A percentile compares a stretch with the other conserved stretches of the same genome.
Conservation (phyloP, 495 filamentous ascomycete species). For the Penicillium manginii region DNA sequence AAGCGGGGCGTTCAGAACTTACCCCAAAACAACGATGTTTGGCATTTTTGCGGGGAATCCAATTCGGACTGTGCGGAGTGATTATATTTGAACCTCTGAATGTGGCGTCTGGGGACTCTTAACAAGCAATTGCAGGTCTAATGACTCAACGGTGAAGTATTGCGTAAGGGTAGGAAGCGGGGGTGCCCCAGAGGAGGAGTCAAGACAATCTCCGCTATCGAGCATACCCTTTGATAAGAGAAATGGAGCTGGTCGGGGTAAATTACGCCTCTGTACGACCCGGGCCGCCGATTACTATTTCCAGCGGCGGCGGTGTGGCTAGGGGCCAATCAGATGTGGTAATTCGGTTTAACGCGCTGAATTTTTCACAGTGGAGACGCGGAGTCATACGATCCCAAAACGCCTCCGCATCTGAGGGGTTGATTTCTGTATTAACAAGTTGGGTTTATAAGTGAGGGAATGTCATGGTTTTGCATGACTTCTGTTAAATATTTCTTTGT, state of each 20-base stretch:
- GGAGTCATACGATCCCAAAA: constrained; percentile 13
- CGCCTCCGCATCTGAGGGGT: constrained; percentile 22
- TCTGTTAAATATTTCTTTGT: too few species aligned
- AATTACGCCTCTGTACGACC: constrained; percentile 7
- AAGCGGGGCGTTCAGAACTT: constrained; percentile 19
- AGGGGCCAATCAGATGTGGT: constrained; percentile 3
- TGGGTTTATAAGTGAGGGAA: too few species aligned
- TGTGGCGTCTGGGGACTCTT: neutral
- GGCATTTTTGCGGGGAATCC: constrained; percentile 31
- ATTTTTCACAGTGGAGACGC: constrained; percentile 26
- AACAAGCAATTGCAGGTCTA: neutral
- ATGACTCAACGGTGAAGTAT: constrained; percentile 1
- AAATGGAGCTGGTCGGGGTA: constrained; percentile 18
- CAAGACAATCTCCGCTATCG: constrained; percentile 16
- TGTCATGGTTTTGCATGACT: too few species aligned
- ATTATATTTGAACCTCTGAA: neutral
- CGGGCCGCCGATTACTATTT: constrained; percentile 8
- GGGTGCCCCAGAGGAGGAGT: constrained; percentile 14
- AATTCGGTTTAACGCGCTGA: constrained; percentile 19
- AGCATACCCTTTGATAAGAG: constrained; percentile 23
- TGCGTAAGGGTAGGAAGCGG: constrained; percentile 1
- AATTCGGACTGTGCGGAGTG: neutral
- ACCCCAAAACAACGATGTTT: constrained; percentile 72
- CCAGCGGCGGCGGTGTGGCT: constrained; percentile 22
- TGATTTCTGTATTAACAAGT: neutral